These are phyloP conservation scores for Colletotrichum gloeosporioides DNA, from an alignment of 2,329 filamentous ascomycete species.

Conservation along the genomic window DNA sequence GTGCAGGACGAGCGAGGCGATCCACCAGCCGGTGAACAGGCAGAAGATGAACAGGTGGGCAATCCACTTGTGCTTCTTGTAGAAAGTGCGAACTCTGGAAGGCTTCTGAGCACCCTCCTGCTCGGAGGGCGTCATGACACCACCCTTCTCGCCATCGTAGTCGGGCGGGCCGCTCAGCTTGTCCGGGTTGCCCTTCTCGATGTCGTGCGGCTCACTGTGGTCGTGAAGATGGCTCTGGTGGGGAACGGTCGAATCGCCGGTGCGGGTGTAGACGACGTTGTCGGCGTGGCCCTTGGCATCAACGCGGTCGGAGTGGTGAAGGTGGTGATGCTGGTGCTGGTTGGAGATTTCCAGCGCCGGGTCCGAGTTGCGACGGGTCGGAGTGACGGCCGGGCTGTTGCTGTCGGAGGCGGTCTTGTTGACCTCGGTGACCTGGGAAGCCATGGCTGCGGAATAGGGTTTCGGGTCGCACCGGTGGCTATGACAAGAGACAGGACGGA, in stretches of 20 bases:
- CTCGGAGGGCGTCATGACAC: constrained; percentile 33
- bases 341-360: constrained; percentile 40
- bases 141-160: constrained; percentile 46
- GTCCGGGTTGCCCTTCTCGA: constrained; percentile 28
- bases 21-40: constrained; percentile 71
- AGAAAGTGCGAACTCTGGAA: constrained; percentile 38
- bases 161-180: constrained; percentile 32
- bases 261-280: constrained; percentile 53
- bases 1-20: constrained; percentile 75
- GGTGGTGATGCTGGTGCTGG: constrained; percentile 50
- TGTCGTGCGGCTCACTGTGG: constrained; percentile 26
- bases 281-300: constrained; percentile 38
- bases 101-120: constrained; percentile 26
- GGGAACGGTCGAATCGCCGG: constrained; percentile 42
- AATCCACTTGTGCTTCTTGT: constrained; percentile 49
- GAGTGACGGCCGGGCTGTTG: constrained; percentile 5
- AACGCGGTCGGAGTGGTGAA: constrained; percentile 43
- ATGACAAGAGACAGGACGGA: background rate
- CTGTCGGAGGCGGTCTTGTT: background rate
- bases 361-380: constrained; percentile 32
- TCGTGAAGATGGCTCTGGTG: constrained; percentile 36
- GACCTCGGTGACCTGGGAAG: constrained; percentile 17
- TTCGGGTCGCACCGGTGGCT: background rate
- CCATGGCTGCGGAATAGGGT: constrained; percentile 4
- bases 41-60: constrained; percentile 51